A percentile compares a stretch with the other conserved stretches of the same genome.
Conservation (phyloP, 495 filamentous ascomycete species). For the Aspergillus wentii region DNA sequence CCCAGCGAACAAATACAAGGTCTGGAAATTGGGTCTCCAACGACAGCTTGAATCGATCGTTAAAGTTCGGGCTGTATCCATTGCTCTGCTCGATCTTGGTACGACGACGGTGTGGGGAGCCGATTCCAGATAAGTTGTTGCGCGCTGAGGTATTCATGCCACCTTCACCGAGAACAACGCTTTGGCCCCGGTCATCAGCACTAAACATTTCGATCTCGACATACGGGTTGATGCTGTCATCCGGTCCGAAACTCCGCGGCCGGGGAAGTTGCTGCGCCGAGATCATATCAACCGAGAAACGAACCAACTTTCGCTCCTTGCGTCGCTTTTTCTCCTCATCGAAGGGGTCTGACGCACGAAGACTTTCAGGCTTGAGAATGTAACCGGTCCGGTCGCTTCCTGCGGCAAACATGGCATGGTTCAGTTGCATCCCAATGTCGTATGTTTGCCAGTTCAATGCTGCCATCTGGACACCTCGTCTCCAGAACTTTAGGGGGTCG, state of each 20-base stretch:
- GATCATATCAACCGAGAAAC: slow-evolving; percentile 80
- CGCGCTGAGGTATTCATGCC: slow-evolving; percentile 67
- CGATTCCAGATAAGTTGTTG: slow-evolving; percentile 64
- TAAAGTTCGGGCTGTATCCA: slow-evolving; percentile 86
- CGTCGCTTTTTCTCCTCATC: slow-evolving; percentile 31
- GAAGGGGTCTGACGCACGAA: slow-evolving; percentile 55
- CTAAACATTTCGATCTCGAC: slow-evolving; percentile 92
- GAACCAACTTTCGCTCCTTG: slow-evolving; percentile 66
- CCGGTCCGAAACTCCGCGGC: slow-evolving; percentile 61
- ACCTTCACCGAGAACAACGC: slow-evolving; percentile 57
- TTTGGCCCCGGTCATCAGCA: slow-evolving; percentile 80
- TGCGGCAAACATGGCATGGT: slow-evolving; percentile 97
- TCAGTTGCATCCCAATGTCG: slow-evolving; percentile 89
- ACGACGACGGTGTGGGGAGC: slow-evolving; percentile 69
- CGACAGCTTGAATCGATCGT: slow-evolving; percentile 67
- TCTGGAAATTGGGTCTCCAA: slow-evolving; percentile 88
- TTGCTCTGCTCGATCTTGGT: slow-evolving; percentile 78
- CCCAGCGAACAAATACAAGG: slow-evolving; percentile 89
- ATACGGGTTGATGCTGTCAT: slow-evolving; percentile 82
- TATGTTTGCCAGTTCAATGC: slow-evolving; percentile 99
- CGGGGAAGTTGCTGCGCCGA: slow-evolving; percentile 93
- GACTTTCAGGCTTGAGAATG: slow-evolving; percentile 84
- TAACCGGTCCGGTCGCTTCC: slow-evolving; percentile 85
- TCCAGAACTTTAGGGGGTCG: slow-evolving; percentile 87
- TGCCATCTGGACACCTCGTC: slow-evolving; percentile 92